Conservation (phyloP, 2,329 filamentous ascomycete species). For the Knoxdaviesia proteae region DNA sequence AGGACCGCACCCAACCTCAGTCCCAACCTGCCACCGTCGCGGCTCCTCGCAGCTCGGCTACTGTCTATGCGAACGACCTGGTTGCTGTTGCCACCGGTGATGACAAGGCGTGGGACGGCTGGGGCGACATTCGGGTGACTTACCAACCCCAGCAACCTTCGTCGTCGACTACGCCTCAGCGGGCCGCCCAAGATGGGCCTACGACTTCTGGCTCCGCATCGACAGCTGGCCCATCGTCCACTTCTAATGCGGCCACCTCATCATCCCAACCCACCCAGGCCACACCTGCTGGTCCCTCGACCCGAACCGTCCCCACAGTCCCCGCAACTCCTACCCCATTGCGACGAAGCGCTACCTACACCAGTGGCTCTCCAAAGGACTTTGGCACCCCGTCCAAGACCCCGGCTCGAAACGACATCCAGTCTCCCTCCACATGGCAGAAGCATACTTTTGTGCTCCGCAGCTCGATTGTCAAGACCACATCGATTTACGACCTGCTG, state of each 20-base stretch:
- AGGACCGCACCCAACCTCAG: slow-evolving; percentile 37
- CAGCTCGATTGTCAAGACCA: slow-evolving; percentile 28
- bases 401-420: no score
- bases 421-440: no score
- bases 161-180: background rate
- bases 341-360: slow-evolving; percentile 41
- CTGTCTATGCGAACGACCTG: slow-evolving; percentile 67
- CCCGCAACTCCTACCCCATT: slow-evolving; percentile 58
- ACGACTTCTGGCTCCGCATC: no score
- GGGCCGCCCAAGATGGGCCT: background rate
- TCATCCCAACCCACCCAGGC: background rate
- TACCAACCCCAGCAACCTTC: slow-evolving; percentile 42
- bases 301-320: slow-evolving; percentile 16
- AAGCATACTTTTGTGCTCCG: no score
- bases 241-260: background rate
- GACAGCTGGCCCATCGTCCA: no score
- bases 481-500: slow-evolving; percentile 34
- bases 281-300: background rate
- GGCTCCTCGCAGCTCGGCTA: slow-evolving; percentile 14
- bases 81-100: slow-evolving; percentile 48
- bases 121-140: slow-evolving; percentile 59
- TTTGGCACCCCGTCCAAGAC: no score
- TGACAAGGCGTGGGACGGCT: slow-evolving; percentile 45
- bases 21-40: slow-evolving; percentile 11
- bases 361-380: no score